These are phyloP conservation scores for Penicillium malachiteum DNA, from an alignment of 495 filamentous ascomycete species.

Conservation along the genomic window DNA sequence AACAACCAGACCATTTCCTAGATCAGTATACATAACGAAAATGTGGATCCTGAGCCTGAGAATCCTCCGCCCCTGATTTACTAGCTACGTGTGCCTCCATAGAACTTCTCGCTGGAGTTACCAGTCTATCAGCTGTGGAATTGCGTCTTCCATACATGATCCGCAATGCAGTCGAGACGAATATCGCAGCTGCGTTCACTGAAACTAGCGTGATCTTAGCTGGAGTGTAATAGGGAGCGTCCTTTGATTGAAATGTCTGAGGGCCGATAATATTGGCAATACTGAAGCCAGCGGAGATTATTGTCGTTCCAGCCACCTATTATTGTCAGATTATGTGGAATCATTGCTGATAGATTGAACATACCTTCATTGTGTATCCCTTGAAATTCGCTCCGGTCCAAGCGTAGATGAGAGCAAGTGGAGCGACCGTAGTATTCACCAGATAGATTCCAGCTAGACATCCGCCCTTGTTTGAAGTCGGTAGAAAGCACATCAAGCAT, in stretches of 20 bases:
- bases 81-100: conserved; percentile 14
- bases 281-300: conserved; percentile 47
- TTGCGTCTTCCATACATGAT: conserved; percentile 38
- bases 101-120: conserved; percentile 15
- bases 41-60: conserved; percentile 15
- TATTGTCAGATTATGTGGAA: neutral
- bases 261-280: conserved; percentile 60
- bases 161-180: conserved; percentile 38
- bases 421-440: conserved; percentile 51
- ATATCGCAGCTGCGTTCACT: conserved; percentile 41
- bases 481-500: conserved; percentile 59
- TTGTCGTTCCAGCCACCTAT: conserved; percentile 27
- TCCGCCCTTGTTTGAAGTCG: conserved; percentile 45
- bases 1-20: neutral
- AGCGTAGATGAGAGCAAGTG: conserved; percentile 44
- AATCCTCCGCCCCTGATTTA: conserved; percentile 7
- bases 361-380: conserved; percentile 48
- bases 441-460: conserved; percentile 64
- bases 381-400: conserved; percentile 48
- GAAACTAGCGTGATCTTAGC: conserved; percentile 61
- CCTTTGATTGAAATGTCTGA: conserved; percentile 53
- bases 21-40: conserved; percentile 32
- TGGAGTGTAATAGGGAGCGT: conserved; percentile 49
- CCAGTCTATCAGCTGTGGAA: conserved; percentile 17
- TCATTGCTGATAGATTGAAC: neutral